Conservation (phyloP, 139 green algal species). For the Zygnema cylindricum region DNA sequence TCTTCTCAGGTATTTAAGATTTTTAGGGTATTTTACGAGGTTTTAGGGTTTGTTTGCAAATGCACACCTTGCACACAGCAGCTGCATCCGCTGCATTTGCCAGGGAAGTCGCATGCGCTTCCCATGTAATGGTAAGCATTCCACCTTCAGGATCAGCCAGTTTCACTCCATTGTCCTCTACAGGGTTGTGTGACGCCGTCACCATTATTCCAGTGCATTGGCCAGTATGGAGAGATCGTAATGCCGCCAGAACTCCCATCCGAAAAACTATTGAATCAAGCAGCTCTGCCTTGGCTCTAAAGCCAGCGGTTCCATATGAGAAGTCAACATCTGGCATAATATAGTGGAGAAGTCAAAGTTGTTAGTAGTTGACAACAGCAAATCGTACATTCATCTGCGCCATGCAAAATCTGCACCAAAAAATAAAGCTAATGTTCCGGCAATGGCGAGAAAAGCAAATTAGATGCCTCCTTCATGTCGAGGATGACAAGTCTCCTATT, state of each 20-base stretch:
- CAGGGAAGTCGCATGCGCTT: conserved; percentile 78
- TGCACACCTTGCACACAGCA: conserved; percentile 30
- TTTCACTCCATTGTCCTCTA: conserved; percentile 94
- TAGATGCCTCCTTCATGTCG: background rate
- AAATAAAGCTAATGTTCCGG: background rate
- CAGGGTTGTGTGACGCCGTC: conserved; percentile 95
- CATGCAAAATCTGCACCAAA: background rate
- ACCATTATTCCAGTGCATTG: conserved; percentile 84
- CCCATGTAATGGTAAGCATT: conserved; percentile 67
- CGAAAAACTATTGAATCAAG: conserved; percentile 87
- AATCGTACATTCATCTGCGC: background rate
- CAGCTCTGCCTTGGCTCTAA: conserved; percentile 74
- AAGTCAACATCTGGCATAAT: conserved; percentile 16
- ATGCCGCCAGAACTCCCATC: conserved; percentile 83
- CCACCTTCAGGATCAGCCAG: conserved; percentile 71
- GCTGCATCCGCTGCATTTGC: conserved; percentile 69
- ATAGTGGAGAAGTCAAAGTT: too few relatives aligned
- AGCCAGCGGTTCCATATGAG: conserved; percentile 93
- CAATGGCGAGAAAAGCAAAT: background rate
- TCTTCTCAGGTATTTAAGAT: too few relatives aligned
- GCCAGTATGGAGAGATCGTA: conserved; percentile 63
- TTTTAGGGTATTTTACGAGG: too few relatives aligned
- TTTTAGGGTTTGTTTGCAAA: too few relatives aligned
- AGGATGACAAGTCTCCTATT: background rate
- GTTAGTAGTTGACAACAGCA: background rate